Base-by-base conservation (phyloP, 2,329 filamentous ascomycete genomes). In the Fusarium duplospermum region DNA sequence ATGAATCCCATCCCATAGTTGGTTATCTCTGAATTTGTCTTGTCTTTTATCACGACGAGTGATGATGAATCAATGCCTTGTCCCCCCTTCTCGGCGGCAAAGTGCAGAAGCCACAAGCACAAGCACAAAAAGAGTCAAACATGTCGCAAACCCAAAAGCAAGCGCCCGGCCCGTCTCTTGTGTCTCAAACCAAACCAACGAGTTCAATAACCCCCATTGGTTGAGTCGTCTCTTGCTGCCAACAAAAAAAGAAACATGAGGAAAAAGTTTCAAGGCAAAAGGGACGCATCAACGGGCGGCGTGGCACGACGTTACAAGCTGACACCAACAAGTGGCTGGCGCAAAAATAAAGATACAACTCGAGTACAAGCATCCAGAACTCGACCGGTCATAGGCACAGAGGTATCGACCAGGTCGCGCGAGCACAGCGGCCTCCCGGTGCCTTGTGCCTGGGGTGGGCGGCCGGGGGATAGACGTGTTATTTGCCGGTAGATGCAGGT, bases 401-500 rank as follows among this genome's bases (percentile, higher is more conserved):
- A 63, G 38, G 33, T 62, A 67, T 67, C 45, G 31, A 62, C 20
- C 62, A 67, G 24, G 69, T 59, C 61, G 33, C 63, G 52, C 60
- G 67, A 75, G 61, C 58, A 75, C 57, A 63, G 61, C 62, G 63
- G 60, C 52, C 69, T 71, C 61, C 69, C 63, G 70, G 70, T 62
- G 67, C 72, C 64, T 69, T 66, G 72, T 75, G 73, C 73, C 70
- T 75, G 70, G 74, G 31, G 57, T 59, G 56, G 64, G 50, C 38
- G 50, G 38, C 57, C 52, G 62, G 64, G 64, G 59, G 67, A 60
- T 64, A 60, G 59, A 57, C 33, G 57, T 42, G 52, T 62, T 61
- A 58, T 72, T 59, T 63, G 62, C 70, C 69, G 64, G 64, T 62
- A 60, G 74, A 78, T 78, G 77, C 77, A 78, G 33, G 74, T 78